A percentile compares a stretch with the other conserved stretches of the same genome.
Conservation (phyloP, 768 basidiomycete genomes). For the Mycena epipterygia region DNA sequence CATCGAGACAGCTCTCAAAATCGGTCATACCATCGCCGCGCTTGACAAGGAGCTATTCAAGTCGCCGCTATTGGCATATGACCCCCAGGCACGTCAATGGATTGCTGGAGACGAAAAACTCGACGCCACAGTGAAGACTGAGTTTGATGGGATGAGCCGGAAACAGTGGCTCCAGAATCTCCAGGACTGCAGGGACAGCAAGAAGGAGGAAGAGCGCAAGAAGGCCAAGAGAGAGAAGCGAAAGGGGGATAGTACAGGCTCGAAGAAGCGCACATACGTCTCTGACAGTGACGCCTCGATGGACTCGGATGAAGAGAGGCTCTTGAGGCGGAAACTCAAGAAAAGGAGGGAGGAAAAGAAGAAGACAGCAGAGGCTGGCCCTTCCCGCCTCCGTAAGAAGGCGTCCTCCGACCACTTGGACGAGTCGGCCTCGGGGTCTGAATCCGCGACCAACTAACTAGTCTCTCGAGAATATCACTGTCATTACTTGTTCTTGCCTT, state of each 20-base stretch:
- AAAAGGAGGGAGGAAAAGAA: not conserved
- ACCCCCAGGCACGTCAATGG: not conserved
- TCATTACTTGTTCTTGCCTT: too few species aligned
- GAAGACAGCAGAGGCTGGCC: not conserved
- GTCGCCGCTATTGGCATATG: not conserved
- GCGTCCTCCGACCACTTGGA: too few species aligned
- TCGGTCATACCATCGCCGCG: not conserved
- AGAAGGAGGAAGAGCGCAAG: too few species aligned
- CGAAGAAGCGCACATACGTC: not conserved
- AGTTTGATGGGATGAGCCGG: too few species aligned
- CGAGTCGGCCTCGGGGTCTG: too few species aligned
- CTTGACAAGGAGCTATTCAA: not conserved
- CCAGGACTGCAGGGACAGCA: too few species aligned
- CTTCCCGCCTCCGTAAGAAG: too few species aligned
- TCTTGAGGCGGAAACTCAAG: not conserved
- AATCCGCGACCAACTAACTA: too few species aligned
- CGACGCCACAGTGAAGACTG: not conserved
- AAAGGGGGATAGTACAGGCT: not conserved
- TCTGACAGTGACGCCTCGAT: not conserved
- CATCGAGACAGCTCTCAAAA: not conserved
- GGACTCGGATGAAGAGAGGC: not conserved
- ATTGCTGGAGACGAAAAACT: not conserved
- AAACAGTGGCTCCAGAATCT: too few species aligned
- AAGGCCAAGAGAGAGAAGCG: not conserved
- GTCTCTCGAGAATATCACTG: too few species aligned